Evolutionary conservation across 2,329 filamentous ascomycete genomes (phyloP).

Genomic region (Aureobasidium sp.): DNA sequence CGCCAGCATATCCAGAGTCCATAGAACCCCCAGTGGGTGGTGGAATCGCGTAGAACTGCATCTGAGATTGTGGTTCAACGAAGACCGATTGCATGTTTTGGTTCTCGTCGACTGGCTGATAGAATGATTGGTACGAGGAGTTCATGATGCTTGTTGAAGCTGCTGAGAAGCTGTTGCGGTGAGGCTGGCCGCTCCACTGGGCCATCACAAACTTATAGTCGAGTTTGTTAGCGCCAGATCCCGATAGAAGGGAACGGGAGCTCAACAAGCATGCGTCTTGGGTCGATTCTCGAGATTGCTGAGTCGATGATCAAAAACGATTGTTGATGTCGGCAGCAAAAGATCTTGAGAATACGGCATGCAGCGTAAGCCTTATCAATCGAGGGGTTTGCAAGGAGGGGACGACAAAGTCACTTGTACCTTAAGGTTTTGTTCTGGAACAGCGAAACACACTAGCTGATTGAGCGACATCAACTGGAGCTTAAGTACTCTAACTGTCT

Average conservation of each 20-base stretch:
- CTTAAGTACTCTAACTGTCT: constrained; percentile 4
- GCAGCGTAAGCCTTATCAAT: constrained; percentile 8
- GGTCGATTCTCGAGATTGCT: neutral
- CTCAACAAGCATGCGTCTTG: constrained; percentile 4
- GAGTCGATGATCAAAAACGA: neutral
- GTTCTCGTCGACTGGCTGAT: neutral
- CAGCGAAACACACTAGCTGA: constrained; percentile 6
- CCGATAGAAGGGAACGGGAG: neutral
- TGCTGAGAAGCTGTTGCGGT: constrained; percentile 2
- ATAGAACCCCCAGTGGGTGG: constrained; percentile 7
- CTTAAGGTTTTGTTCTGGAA: neutral
- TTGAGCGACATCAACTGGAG: constrained; percentile 1
- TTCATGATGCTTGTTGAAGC: neutral
- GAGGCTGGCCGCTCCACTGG: neutral
- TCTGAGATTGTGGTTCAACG: neutral
- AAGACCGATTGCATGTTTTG: neutral
- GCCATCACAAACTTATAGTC: neutral
- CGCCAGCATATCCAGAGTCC: constrained; percentile 15
- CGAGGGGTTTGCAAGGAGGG: constrained; percentile 11
- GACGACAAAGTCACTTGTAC: constrained; percentile 13
- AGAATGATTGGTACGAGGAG: neutral
- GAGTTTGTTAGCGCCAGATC: neutral
- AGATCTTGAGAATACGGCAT: neutral
- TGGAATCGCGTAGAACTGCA: neutral
- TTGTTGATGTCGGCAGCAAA: neutral